These are phyloP conservation scores for Helianthus tuberosus DNA, from an alignment of 129 eudicot species.

Conservation along the genomic window DNA sequence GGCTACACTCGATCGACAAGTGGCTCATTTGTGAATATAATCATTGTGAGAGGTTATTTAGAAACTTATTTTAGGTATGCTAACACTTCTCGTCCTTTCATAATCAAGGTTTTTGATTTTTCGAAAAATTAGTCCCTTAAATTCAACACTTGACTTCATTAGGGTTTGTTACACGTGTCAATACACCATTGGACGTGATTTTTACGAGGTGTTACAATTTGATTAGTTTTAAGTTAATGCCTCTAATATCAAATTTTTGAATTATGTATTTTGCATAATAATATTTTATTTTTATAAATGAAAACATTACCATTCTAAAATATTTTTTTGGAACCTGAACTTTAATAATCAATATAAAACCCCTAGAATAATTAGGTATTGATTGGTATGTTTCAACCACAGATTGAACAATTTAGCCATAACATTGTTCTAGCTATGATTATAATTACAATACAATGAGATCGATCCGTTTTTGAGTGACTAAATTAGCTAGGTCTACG, in stretches of 20 bases:
- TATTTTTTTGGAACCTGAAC: background rate
- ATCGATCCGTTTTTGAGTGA: constrained; percentile 20
- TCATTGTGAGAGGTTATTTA: too few relatives aligned
- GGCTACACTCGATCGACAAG: too few relatives aligned
- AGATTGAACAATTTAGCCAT: constrained; percentile 26
- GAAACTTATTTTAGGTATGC: too few relatives aligned
- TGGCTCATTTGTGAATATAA: too few relatives aligned
- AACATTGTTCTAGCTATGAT: constrained; percentile 39
- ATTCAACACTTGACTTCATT: too few relatives aligned
- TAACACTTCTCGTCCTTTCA: too few relatives aligned
- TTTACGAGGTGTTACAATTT: too few relatives aligned
- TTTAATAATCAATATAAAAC: background rate
- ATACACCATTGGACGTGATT: too few relatives aligned
- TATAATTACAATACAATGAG: constrained; percentile 39
- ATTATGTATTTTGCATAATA: background rate
- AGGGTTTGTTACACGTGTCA: too few relatives aligned
- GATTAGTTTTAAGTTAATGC: too few relatives aligned
- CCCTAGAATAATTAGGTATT: background rate
- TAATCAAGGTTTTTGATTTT: too few relatives aligned
- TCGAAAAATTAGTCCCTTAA: too few relatives aligned
- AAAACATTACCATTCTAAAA: background rate
- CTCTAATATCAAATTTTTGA: background rate
- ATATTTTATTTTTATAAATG: background rate
- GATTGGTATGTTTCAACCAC: constrained; percentile 6
- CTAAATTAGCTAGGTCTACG: background rate